Base-by-base conservation (phyloP, 257 asterid species). In the Gynochthodes officinalis region DNA sequence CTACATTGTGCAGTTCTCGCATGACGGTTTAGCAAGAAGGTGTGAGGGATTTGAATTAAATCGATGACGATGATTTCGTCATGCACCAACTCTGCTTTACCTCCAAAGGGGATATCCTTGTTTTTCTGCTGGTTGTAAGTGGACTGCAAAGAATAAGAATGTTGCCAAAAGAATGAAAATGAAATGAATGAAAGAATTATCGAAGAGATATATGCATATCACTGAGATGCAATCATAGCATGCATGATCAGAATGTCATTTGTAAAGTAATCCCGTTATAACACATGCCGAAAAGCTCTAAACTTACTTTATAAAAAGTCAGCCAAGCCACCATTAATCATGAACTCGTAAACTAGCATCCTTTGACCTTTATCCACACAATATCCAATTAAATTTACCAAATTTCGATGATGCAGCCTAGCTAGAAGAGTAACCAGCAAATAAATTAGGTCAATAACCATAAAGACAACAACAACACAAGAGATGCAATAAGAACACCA, bases 311-410 rank as follows among this genome's bases (percentile, higher is more conserved):
- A 95, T 69, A 95, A 70, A 76, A 84, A 90, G 79, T 90, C 90
- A 30, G 85, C 98, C 89, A 95, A 87, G 89, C 98, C 92, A 76
- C 98, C 99, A 40, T 92, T 87, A 84, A 96, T 89, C 99, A 95
- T 92, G 84, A 82, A 95, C 82, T 95, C 98, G 54, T 95, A 95
- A 67, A 95, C 81, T 74, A 95, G 83, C 89, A 95, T 92, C 39
- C 73, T 91, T 64, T 92, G 90, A 69, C 98, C 97, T 85, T 87
- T 92, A 76, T 95, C 99, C 60, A 95, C 93, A 73, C 99, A 92
- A 74, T 92, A 92, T 69, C 99, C 99, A 39, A 92, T 89, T 79
- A 95, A 89, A 85, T 94, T 94, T 74, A 94, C 99, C 90, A 94
- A 85, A 85, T 89, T 91, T 30, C 97, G 84, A 76, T 94, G 99